Conservation (phyloP, 768 basidiomycete species). For the Trametes sanguinea region DNA sequence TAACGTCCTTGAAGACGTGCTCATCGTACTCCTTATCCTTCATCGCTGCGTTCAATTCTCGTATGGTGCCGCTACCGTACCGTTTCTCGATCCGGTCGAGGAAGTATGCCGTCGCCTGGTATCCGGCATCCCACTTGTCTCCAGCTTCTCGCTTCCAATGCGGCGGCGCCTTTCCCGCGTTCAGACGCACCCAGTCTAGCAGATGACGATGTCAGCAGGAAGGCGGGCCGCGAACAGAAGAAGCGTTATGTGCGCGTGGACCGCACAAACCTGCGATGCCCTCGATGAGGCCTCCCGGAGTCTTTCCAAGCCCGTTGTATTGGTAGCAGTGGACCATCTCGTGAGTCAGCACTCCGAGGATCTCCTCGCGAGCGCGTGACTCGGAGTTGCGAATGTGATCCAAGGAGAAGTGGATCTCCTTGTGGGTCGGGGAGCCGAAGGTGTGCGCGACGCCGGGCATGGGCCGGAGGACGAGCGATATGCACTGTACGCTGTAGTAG, state of each 20-base stretch:
- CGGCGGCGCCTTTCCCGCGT: conserved; percentile 59
- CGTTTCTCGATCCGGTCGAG: conserved; percentile 64
- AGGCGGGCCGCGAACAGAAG: background rate
- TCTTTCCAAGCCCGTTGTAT: conserved; percentile 58
- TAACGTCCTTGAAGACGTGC: conserved; percentile 51
- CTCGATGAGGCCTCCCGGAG: conserved; percentile 73
- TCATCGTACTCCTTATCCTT: conserved; percentile 51
- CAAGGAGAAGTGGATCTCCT: conserved; percentile 76
- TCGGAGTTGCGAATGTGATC: conserved; percentile 55
- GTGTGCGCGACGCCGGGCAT: conserved; percentile 69
- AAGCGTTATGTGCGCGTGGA: background rate
- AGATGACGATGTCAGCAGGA: background rate
- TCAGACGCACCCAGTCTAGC: conserved; percentile 71
- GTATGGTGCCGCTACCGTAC: conserved; percentile 55
- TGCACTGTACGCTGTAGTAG: conserved; percentile 47
- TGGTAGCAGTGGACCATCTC: conserved; percentile 84
- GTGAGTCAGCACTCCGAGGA: conserved; percentile 69
- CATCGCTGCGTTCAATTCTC: conserved; percentile 58
- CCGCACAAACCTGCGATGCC: conserved; percentile 68
- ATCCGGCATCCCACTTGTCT: conserved; percentile 74
- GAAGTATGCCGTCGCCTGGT: conserved; percentile 73
- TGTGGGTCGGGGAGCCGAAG: conserved; percentile 52
- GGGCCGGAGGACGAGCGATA: conserved; percentile 60
- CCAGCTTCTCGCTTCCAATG: conserved; percentile 60
- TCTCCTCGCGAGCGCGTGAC: conserved; percentile 55